phyloP scores from a whole-genome alignment of 805 yeast genomes.

The Cyberlindnera galapagoensis region DNA sequence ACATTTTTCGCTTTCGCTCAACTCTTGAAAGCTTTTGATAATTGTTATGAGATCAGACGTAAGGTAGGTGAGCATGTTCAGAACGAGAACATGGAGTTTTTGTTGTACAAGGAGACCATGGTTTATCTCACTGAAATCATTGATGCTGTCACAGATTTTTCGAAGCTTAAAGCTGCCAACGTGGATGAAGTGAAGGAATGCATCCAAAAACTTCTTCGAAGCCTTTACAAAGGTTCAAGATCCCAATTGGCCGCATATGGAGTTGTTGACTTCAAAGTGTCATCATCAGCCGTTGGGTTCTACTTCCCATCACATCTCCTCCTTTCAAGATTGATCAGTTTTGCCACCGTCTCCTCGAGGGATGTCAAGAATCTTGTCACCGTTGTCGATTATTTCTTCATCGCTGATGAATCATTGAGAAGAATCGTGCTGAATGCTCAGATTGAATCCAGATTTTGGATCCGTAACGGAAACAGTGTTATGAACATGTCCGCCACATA shows the following conservation, averaged over 20 bases:
- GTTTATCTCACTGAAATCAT: conserved; percentile 37
- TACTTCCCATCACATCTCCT: conserved; percentile 56
- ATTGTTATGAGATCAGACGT: conserved; percentile 47
- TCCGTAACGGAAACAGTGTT: conserved; percentile 59
- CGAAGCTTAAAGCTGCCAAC: conserved; percentile 2
- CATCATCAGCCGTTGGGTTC: conserved; percentile 47
- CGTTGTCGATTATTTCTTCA: conserved; percentile 33
- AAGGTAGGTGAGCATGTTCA: conserved; percentile 67
- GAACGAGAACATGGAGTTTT: conserved; percentile 45
- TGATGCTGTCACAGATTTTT: conserved; percentile 25
- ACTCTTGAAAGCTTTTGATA: conserved; percentile 46
- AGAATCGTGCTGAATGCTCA: conserved; percentile 57
- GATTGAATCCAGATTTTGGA: conserved; percentile 61
- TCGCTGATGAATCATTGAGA: conserved; percentile 54
- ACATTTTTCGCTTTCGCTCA: conserved; percentile 24
- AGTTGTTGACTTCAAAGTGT: conserved; percentile 34
- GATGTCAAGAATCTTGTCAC: conserved; percentile 10
- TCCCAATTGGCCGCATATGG: conserved; percentile 20
- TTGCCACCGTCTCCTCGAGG: background rate
- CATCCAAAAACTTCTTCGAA: conserved; percentile 1
- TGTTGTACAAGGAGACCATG: conserved; percentile 43
- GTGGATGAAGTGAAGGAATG: conserved; percentile 1
- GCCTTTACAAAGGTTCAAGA: conserved; percentile 4
- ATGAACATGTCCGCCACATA: conserved; percentile 46
- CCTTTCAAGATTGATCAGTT: conserved; percentile 30